phyloP scores from a whole-genome alignment of 2,329 filamentous ascomycete species.

The Penicillium crustosum region DNA sequence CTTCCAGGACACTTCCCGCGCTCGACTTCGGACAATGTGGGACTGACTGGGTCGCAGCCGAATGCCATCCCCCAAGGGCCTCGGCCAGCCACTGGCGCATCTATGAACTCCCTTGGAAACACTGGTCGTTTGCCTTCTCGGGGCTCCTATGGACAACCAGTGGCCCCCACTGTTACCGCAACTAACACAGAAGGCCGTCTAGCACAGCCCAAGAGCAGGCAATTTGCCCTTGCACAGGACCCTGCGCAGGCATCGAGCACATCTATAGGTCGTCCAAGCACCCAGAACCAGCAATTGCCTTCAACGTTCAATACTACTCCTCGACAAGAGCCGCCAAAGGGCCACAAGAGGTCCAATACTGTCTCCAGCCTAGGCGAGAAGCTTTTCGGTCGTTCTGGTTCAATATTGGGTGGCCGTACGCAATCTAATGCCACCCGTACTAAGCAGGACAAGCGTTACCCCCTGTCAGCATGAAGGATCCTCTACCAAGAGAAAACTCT shows the following conservation, averaged over 20 bases:
- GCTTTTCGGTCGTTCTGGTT: slow-evolving; percentile 79
- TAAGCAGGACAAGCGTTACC: slow-evolving; percentile 67
- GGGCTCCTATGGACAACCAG: slow-evolving; percentile 83
- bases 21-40: slow-evolving; percentile 59
- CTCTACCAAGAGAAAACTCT: slow-evolving; percentile 60
- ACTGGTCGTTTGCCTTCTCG: slow-evolving; percentile 67
- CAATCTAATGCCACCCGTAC: slow-evolving; percentile 41
- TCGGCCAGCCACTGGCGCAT: slow-evolving; percentile 78
- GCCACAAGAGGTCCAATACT: slow-evolving; percentile 70
- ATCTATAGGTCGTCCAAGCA: slow-evolving; percentile 62
- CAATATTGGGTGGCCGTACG: slow-evolving; percentile 67
- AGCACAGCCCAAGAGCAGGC: slow-evolving; percentile 72
- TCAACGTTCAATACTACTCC: slow-evolving; percentile 59
- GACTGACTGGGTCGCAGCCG: slow-evolving; percentile 47
- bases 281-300: slow-evolving; percentile 57
- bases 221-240: slow-evolving; percentile 65
- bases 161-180: slow-evolving; percentile 79
- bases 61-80: slow-evolving; percentile 47
- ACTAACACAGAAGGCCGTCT: slow-evolving; percentile 89
- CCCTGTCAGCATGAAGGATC: slow-evolving; percentile 88
- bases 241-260: slow-evolving; percentile 50
- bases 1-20: slow-evolving; percentile 54
- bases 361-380: slow-evolving; percentile 81
- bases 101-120: slow-evolving; percentile 63
- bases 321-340: slow-evolving; percentile 47